phyloP scores from a whole-genome alignment of 257 asterid species.

The Salvia hispanica region DNA sequence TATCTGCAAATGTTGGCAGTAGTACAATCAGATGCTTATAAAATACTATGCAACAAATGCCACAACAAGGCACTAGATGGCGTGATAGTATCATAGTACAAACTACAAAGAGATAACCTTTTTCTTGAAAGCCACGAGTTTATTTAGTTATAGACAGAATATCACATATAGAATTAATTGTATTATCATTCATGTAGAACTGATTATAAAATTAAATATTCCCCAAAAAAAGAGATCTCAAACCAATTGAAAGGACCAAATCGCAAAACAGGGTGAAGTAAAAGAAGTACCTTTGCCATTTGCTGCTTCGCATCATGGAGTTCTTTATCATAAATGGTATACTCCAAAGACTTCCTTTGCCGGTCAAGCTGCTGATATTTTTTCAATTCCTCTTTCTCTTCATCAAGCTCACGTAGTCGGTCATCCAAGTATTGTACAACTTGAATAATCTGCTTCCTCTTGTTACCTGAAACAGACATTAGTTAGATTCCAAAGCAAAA shows the following conservation, averaged over 20 bases:
- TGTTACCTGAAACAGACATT: constrained; percentile 64
- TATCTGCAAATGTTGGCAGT: constrained; percentile 55
- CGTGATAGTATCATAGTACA: background rate
- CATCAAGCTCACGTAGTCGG: constrained; percentile 94
- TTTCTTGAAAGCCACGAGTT: background rate
- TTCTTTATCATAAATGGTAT: constrained; percentile 90
- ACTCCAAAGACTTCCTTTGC: constrained; percentile 90
- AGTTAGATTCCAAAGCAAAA: constrained; percentile 31
- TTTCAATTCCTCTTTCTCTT: constrained; percentile 93
- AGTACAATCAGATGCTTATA: constrained; percentile 23
- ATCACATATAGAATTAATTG: background rate
- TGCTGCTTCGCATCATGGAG: constrained; percentile 91
- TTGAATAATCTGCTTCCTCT: constrained; percentile 92
- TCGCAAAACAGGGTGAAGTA: constrained; percentile 2
- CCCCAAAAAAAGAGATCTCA: constrained; percentile 11
- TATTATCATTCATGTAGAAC: background rate
- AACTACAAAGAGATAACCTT: background rate
- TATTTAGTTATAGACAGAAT: background rate
- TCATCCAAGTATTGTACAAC: constrained; percentile 97
- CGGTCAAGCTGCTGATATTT: constrained; percentile 92
- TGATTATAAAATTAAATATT: constrained; percentile 1
- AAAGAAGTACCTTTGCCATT: constrained; percentile 60
- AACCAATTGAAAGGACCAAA: constrained; percentile 23
- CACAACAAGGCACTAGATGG: constrained; percentile 23
- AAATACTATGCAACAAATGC: constrained; percentile 15